Base-by-base conservation (phyloP, 1,284 basidiomycete species). In the Coniferiporia weirii region DNA sequence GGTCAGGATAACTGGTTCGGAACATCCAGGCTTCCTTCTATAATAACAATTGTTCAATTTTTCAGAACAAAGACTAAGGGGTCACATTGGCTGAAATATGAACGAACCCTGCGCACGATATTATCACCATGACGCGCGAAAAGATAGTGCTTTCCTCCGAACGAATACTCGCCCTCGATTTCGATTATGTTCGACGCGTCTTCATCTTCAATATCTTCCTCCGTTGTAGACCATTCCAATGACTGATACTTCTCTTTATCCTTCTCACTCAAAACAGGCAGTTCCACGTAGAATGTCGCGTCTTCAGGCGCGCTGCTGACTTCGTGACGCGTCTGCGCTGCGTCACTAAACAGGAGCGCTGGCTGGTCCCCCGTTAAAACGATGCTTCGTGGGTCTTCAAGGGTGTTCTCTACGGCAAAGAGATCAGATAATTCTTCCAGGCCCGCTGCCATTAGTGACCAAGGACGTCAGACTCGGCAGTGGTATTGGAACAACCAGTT, bases 41-140 rank as follows among this genome's bases (percentile, higher is more conserved):
- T 43, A 10, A 51, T n/a, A 40, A 9, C 38, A 40, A 40, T 3
- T 40, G 7, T 54, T 4, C 47, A 19, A 34, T 15, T n/a, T n/a
- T n/a, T n/a, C n/a, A n/a, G n/a, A n/a, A 27, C 5, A 5, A 27
- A 27, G 27, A 19, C 3, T n/a, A 36, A 43, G 17, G 4, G 48
- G 3, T 46, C 13, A 34, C 58, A 32, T 27, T 5, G 54, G 17
- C 27, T 9, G 15, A 43, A 20, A 8, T 60, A 67, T 52, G 36
- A 35, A 66, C 71, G 50, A 64, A 88, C 89, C 72, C 78, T 84
- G 64, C 80, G 76, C n/a, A 79, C 76, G 27, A 83, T 77, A n/a
- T 82, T 85, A 46, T 78, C 78, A 52, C 72, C 69, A 63, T 77
- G 79, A 46, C 80, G 77, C 48, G 80, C 86, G 71, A 78, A 90